Evolutionary conservation across 805 yeast genomes (phyloP), one percentile per base, ranked within the genome.

Genomic region (Candida silvatica): DNA sequence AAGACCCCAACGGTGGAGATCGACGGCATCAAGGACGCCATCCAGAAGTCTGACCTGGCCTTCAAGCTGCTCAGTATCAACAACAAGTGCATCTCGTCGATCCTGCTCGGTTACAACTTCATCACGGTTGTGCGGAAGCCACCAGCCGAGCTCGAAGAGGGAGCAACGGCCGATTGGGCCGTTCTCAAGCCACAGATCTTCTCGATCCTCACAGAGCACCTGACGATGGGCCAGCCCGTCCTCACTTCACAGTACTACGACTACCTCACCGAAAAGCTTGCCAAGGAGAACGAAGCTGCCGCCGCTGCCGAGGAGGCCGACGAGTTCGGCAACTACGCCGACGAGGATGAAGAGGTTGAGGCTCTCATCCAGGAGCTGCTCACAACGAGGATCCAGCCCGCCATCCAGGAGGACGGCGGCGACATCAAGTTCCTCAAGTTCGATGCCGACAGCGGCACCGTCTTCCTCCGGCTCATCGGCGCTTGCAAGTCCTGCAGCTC

Each of bases 351-450:
- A 3, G 97, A 90, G 59, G 74, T 86, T 2, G 81, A 86, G 29
- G 77, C 83, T 20, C 81, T 88, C 81, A 86, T 92, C 50, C 83
- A 86, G 48, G 97, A 92, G 53, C 68, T 92, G 37, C 80, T 94
- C 37, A 94, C 83, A 41, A 92, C 98, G 2, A 77, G 97, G 54
- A 88, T 92, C 34, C 78, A 96, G 52, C 99, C 99, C 1, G 96
- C 97, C 1, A 87, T 92, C 38, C 95, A 87, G 62, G 99, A 92
- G 51, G 99, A 92, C 51, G 99, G 99, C 42, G 99, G 99, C 23
- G 97, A 92, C 52, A 79, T 92, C 42, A 88, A 85, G 48, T 94
- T 77, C 56, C 71, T 83, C 39, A 92, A 85, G 5, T 88, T 84
- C 53, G 85, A 84, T 38, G 86, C 81, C 43, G 84, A 80, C 39